Evolutionary conservation across 768 basidiomycete species (phyloP).

Genomic region (Tremella mesenterica): DNA sequence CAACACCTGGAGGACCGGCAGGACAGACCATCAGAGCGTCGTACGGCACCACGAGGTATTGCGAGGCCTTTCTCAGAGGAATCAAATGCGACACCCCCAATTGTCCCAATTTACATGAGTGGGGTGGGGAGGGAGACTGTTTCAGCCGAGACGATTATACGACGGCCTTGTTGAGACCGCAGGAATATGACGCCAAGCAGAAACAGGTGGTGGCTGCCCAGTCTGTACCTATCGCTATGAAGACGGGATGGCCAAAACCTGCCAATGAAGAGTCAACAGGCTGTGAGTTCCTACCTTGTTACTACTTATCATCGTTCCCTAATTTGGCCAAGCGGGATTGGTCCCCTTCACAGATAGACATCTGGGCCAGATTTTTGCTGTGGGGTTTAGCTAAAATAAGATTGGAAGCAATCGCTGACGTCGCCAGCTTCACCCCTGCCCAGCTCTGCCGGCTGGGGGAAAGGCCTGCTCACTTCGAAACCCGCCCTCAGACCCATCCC

Average conservation of each 20-base stretch:
- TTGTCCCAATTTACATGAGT: constrained; percentile 93
- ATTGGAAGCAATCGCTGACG: constrained; percentile 5
- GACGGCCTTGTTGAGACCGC: constrained; percentile 54
- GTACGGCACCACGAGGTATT: constrained; percentile 95
- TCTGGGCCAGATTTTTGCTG: too few relatives aligned
- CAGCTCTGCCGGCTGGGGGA: constrained; percentile 34
- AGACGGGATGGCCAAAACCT: constrained; percentile 35
- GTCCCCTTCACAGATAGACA: too few relatives aligned
- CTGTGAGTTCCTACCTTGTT: too few relatives aligned
- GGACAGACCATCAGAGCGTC: constrained; percentile 85
- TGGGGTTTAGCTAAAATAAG: neutral
- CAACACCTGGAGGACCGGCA: constrained; percentile 72
- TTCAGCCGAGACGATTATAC: constrained; percentile 94
- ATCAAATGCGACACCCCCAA: constrained; percentile 65
- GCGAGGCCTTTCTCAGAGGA: constrained; percentile 86
- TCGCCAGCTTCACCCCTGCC: constrained; percentile 24
- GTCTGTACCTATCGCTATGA: constrained; percentile 19
- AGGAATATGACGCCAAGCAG: constrained; percentile 35
- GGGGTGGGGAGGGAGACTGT: constrained; percentile 96
- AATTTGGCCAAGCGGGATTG: too few relatives aligned
- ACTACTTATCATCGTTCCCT: too few relatives aligned
- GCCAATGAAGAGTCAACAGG: constrained; percentile 26
- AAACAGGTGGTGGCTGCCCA: constrained; percentile 24
- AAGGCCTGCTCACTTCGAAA: neutral
- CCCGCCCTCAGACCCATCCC: constrained; percentile 10